Conservation (phyloP, 768 basidiomycete genomes). For the Suillus subaureus region DNA sequence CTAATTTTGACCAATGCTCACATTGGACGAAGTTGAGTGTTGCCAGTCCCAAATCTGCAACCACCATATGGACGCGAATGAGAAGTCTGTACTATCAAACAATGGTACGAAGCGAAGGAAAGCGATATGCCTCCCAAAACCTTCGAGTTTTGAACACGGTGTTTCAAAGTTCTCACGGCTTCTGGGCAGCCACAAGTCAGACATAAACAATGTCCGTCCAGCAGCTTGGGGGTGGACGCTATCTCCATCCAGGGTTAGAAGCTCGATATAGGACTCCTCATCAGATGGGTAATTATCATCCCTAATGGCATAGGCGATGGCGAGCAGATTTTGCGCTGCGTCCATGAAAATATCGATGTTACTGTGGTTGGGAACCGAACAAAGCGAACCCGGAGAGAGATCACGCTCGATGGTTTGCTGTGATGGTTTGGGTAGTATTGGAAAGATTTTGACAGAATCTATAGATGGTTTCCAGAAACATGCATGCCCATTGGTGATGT, state of each 20-base stretch:
- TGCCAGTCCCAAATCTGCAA: constrained; percentile 2
- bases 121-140: not conserved
- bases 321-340: not conserved
- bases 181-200: not conserved
- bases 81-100: too few species aligned
- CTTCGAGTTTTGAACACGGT: not conserved
- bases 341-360: not conserved
- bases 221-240: not conserved
- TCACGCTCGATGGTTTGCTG: not conserved
- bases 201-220: not conserved
- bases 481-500: not conserved
- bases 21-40: not conserved
- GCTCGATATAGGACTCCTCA: not conserved
- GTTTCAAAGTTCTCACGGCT: not conserved
- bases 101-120: not conserved
- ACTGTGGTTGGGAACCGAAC: not conserved
- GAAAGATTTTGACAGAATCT: not conserved
- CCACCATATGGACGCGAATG: not conserved
- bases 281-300: not conserved
- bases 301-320: not conserved
- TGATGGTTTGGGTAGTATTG: not conserved
- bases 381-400: not conserved
- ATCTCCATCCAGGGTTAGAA: not conserved
- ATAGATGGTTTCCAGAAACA: not conserved
- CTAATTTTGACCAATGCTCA: not conserved